Conservation (phyloP, 2,329 filamentous ascomycete genomes). For the Colletotrichum musicola region DNA sequence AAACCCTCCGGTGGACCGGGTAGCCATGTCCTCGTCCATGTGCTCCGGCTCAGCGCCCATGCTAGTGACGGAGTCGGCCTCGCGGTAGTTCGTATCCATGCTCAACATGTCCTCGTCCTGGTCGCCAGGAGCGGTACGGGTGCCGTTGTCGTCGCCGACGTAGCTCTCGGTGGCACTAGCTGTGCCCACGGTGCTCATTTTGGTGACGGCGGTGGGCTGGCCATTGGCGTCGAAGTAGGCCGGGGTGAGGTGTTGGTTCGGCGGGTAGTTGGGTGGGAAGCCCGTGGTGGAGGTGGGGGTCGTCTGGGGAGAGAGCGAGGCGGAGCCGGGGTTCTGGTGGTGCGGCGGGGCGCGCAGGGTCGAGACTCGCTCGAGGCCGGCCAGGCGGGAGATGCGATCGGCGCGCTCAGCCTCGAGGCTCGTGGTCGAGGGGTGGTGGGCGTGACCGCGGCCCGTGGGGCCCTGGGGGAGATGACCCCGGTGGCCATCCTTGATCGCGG, state of each 20-base stretch:
- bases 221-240: constrained; percentile 87
- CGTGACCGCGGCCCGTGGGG: constrained; percentile 66
- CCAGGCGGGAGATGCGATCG: constrained; percentile 93
- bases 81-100: constrained; percentile 72
- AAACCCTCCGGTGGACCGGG: constrained; percentile 62
- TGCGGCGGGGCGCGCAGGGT: constrained; percentile 71
- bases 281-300: constrained; percentile 62
- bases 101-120: constrained; percentile 77
- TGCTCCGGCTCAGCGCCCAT: constrained; percentile 56
- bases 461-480: constrained; percentile 80
- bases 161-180: constrained; percentile 88
- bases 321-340: constrained; percentile 47
- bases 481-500: constrained; percentile 96
- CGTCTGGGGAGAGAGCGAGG: constrained; percentile 62
- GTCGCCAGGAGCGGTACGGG: constrained; percentile 65
- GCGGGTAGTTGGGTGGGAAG: constrained; percentile 56
- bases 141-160: constrained; percentile 65
- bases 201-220: constrained; percentile 74
- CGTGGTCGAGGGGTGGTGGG: constrained; percentile 72
- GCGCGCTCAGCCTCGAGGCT: constrained; percentile 92
- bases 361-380: constrained; percentile 89
- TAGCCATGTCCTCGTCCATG: constrained; percentile 67
- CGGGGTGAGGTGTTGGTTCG: constrained; percentile 59
- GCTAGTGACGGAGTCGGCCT: constrained; percentile 71
- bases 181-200: constrained; percentile 90